phyloP scores from a whole-genome alignment of 148 eudicot genomes.

The Camellia sinensis region DNA sequence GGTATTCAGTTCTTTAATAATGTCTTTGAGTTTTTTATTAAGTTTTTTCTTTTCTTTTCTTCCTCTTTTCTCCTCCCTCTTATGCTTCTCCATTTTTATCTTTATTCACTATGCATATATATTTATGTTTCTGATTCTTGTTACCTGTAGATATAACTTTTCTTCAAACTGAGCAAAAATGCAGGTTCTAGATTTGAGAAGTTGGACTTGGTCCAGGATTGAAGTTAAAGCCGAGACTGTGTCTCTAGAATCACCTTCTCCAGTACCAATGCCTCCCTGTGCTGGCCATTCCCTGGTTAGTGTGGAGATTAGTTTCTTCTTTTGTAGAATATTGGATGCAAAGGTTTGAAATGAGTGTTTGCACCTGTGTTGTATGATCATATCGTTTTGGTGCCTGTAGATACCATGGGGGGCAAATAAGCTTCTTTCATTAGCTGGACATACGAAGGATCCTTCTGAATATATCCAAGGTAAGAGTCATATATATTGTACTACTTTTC shows the following conservation, averaged over 20 bases:
- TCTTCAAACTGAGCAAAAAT: constrained; percentile 12
- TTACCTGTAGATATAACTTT: constrained; percentile 9
- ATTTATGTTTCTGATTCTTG: neutral
- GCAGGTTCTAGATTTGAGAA: constrained; percentile 87
- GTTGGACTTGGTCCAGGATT: constrained; percentile 90
- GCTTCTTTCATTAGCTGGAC: constrained; percentile 93
- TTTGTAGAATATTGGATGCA: constrained; percentile 4
- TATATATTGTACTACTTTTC: constrained; percentile 3
- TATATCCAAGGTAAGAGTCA: constrained; percentile 57
- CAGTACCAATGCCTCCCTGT: constrained; percentile 55
- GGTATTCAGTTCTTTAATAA: neutral
- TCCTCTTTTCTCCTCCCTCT: neutral
- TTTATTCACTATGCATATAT: neutral
- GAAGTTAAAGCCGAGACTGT: constrained; percentile 58
- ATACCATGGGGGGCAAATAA: constrained; percentile 85
- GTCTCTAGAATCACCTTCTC: constrained; percentile 44
- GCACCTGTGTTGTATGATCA: neutral
- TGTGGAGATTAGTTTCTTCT: constrained; percentile 17
- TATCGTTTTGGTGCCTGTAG: constrained; percentile 34
- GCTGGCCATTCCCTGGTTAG: constrained; percentile 97
- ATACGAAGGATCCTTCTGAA: constrained; percentile 86
- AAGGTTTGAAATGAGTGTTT: neutral
- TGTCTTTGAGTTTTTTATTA: neutral
- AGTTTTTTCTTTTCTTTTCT: neutral
- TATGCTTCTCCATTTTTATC: neutral